Base-by-base conservation (phyloP, 352 stramenopile genomes). In the Phytopythium cucurbitacearum region DNA sequence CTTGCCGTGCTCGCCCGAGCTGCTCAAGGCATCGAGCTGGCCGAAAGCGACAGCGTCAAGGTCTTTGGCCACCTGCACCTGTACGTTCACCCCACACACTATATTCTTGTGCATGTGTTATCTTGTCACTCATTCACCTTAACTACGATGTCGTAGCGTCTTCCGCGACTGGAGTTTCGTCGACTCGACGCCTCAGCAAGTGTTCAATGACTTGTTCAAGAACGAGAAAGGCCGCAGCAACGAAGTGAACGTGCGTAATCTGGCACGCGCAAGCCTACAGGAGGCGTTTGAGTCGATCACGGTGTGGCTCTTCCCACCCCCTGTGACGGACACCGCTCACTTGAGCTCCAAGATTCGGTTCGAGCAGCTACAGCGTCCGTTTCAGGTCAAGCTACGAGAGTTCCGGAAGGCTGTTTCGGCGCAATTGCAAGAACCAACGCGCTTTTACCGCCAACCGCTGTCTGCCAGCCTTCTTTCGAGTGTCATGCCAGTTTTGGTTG, bases 141-240 rank as follows among this genome's bases (percentile, higher is more conserved):
- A 13, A 59, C 13, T 16, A 40, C 41, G 10, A 11, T 48, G 10
- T 57, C 7, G 16, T 47, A 94, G 84, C 38, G 69, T 95, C 11
- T 95, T 95, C 39, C 82, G 85, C n/a, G 85, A 95, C 58, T 95
- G 85, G 85, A 95, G 83, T 49, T 95, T 95, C 57, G 78, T 95
- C 32, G 59, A 93, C 48, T 91, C 80, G 56, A 93, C 75, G 11
- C 82, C 85, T 0, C 78, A 89, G 21, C 71, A 89, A 53, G 85
- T 95, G 10, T 91, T 78, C 62, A 68, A 80, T 34, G 80, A 91
- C 57, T 33, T 95, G 46, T 93, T 95, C 47, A 65, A 80, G 41
- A 91, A 91, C 53, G 85, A 95, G 40, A 93, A 91, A 35, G 82
- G 82, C 3, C 73, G 73, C 5, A 86, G 77, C 49, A 76, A 89